A percentile compares a stretch with the other conserved stretches of the same genome.
Evolutionary conservation across 345 rosid species (phyloP).

Genomic region (Arabis hirsuta): DNA sequence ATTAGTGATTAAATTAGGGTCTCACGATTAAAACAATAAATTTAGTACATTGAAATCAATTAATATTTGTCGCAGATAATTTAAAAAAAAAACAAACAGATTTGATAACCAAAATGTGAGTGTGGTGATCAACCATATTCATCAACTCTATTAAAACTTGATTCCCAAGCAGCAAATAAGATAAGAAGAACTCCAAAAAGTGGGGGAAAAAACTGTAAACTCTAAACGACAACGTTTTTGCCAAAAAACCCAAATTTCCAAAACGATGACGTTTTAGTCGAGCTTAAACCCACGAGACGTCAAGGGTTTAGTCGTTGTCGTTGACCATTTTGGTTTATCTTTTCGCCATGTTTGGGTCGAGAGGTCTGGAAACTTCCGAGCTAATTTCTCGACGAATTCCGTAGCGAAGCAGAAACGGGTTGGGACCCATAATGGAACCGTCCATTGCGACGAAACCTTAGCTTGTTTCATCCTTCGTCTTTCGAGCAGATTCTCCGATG

Average conservation of each 20-base stretch:
- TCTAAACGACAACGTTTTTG: not conserved
- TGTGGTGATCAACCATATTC: slow-evolving; percentile 43
- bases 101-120: slow-evolving; percentile 32
- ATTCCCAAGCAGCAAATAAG: slow-evolving; percentile 13
- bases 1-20: slow-evolving; percentile 17
- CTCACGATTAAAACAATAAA: slow-evolving; percentile 19
- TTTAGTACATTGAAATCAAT: slow-evolving; percentile 20
- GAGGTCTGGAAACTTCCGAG: slow-evolving; percentile 35
- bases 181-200: not conserved
- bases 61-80: not conserved
- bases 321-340: slow-evolving; percentile 6
- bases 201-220: not conserved
- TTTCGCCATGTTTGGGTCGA: slow-evolving; percentile 36
- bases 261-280: slow-evolving; percentile 7
- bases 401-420: slow-evolving; percentile 53
- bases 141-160: slow-evolving; percentile 35
- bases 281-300: slow-evolving; percentile 21
- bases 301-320: slow-evolving; percentile 39
- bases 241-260: not conserved
- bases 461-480: slow-evolving; percentile 95
- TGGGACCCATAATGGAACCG: slow-evolving; percentile 85
- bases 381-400: slow-evolving; percentile 30
- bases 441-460: slow-evolving; percentile 92
- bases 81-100: not conserved
- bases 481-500: slow-evolving; percentile 64